These are phyloP conservation scores for Populus simonii DNA, from an alignment of 345 rosid genomes.

Conservation along the genomic window DNA sequence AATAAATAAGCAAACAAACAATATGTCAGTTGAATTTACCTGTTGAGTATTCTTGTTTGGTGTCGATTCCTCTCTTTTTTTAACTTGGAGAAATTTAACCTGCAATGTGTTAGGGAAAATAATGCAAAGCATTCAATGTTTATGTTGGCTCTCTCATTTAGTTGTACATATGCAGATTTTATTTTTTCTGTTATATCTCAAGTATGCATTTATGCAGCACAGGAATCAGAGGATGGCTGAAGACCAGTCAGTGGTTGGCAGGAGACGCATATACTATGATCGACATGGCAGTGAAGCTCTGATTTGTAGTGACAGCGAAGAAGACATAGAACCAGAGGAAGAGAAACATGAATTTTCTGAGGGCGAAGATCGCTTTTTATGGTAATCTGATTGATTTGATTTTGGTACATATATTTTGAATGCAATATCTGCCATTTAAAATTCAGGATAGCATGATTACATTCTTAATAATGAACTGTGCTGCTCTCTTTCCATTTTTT, in stretches of 20 bases:
- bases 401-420: neutral
- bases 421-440: neutral
- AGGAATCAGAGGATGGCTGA: conserved; percentile 99
- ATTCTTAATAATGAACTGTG: neutral
- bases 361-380: conserved; percentile 75
- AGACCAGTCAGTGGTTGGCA: conserved; percentile 97
- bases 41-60: neutral
- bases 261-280: conserved; percentile 95
- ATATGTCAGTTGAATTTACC: conserved; percentile 4
- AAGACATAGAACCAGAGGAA: conserved; percentile 78
- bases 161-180: conserved; percentile 16
- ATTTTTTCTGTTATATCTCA: conserved; percentile 37
- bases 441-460: neutral
- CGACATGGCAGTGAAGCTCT: conserved; percentile 93
- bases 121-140: conserved; percentile 7
- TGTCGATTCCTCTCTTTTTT: neutral
- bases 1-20: neutral
- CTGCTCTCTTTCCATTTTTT: neutral
- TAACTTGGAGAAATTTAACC: neutral
- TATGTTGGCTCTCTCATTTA: neutral
- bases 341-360: conserved; percentile 79
- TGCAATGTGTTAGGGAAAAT: neutral
- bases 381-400: conserved; percentile 43
- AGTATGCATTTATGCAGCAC: conserved; percentile 42
- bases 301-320: conserved; percentile 95